Evolutionary conservation across 352 stramenopile species (phyloP), one percentile per base, ranked within the genome.

Genomic region (Lagenidium sp.): DNA sequence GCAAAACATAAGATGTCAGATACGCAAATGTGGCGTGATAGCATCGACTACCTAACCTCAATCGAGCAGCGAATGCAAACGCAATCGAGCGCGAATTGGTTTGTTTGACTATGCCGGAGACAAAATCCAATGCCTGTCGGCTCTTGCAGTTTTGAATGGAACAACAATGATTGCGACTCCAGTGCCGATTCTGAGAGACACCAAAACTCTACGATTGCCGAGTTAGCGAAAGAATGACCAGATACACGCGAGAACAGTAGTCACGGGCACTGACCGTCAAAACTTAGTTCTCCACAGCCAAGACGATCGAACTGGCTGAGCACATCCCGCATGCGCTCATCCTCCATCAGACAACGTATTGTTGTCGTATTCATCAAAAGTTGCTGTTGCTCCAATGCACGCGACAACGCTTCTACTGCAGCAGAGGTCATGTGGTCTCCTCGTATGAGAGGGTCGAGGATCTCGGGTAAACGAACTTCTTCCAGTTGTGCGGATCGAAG

Each of bases 21-120:
- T n/a, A n/a, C n/a, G n/a, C n/a, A n/a, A n/a, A n/a, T n/a, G n/a
- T n/a, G n/a, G n/a, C n/a, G n/a, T n/a, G n/a, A n/a, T n/a, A n/a
- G n/a, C n/a, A n/a, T n/a, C n/a, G n/a, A n/a, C n/a, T n/a, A n/a
- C 18, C 57, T 6, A 32, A 85, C 72, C 68, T 88, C 64, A 4
- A 35, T 30, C 4, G 63, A 48, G 23, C 75, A 88, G 8, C 63
- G 36, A 1, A 69, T 46, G 30, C 76, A 88, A 36, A 76, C 54
- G 6, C 50, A 53, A 36, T 88, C 75, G 4, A 68, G 50, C 4
- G 49, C 52, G 36, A 63, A 84, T 3, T 63, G 21, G 15, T 70
- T 59, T 0, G 53, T 45, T 7, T 52, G 53, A 0, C 70, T 70
- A 30, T 88, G 76, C 0, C 76, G 69, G 2, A 88, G 23, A 36